These are phyloP conservation scores for Salix exigua DNA, from an alignment of 345 rosid species.

Conservation along the genomic window DNA sequence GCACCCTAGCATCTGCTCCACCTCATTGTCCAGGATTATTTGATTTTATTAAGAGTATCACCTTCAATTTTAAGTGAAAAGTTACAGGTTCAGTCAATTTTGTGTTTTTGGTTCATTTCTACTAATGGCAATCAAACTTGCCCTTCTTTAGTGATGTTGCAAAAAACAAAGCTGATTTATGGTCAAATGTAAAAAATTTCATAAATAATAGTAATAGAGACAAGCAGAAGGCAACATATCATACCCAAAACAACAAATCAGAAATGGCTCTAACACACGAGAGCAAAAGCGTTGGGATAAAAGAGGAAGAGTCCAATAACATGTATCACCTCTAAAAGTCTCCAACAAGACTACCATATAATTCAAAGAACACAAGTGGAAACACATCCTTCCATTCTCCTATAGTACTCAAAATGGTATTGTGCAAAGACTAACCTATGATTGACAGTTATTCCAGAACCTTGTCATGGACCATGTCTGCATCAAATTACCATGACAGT, in stretches of 20 bases:
- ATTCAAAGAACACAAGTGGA: background rate
- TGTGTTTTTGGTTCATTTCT: background rate
- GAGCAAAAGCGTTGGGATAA: background rate
- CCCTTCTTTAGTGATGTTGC: background rate
- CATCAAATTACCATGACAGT: background rate
- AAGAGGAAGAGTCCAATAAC: background rate
- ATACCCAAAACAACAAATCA: background rate
- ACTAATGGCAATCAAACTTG: background rate
- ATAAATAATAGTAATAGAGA: background rate
- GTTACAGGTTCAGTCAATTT: background rate
- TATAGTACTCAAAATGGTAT: background rate
- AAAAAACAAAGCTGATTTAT: background rate
- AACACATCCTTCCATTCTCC: background rate
- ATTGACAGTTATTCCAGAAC: background rate
- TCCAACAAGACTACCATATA: background rate
- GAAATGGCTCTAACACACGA: background rate
- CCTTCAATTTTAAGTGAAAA: background rate
- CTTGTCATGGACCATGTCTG: background rate
- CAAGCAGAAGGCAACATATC: background rate
- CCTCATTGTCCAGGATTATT: background rate
- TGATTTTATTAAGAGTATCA: background rate
- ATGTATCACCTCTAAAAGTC: background rate
- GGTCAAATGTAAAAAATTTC: background rate
- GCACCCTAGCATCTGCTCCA: background rate
- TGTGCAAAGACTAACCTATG: background rate